Evolutionary conservation across 2,329 filamentous ascomycete species (phyloP).

Genomic region (Dichotomopilus funicola): DNA sequence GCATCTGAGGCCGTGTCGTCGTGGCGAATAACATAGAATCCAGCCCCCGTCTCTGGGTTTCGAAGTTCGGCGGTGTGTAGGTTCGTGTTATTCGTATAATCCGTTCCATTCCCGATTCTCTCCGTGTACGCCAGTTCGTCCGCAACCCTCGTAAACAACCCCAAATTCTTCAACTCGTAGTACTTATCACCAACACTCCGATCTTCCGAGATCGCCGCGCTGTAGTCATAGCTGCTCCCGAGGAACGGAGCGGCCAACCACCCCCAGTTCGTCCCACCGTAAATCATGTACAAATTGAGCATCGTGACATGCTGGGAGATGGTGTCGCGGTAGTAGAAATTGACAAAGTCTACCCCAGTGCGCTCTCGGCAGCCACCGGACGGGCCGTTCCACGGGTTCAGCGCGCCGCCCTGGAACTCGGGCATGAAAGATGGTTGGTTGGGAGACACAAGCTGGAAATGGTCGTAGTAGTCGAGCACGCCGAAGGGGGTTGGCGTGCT

Average conservation of each 20-base stretch:
- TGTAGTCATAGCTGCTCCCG: conserved; percentile 7
- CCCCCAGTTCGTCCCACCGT: conserved; percentile 8
- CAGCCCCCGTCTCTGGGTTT: background rate
- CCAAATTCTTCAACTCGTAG: conserved; percentile 2
- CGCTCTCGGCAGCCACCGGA: background rate
- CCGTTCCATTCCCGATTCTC: background rate
- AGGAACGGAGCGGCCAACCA: background rate
- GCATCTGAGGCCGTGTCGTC: background rate
- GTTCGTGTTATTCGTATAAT: conserved; percentile 1
- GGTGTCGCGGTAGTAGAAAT: conserved; percentile 6
- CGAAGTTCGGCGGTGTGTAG: background rate
- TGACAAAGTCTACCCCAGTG: background rate
- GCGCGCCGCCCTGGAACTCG: conserved; percentile 4
- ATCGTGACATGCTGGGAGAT: background rate
- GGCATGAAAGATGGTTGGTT: conserved; percentile 2
- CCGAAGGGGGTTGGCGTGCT: background rate
- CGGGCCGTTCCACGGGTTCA: background rate
- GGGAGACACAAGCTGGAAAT: background rate
- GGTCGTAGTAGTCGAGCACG: background rate
- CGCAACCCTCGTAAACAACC: background rate
- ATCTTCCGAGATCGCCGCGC: conserved; percentile 3
- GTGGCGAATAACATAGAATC: conserved; percentile 2
- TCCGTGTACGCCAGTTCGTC: background rate
- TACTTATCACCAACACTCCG: conserved; percentile 3
- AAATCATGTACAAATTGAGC: conserved; percentile 4